Evolutionary conservation across 331 rosid genomes (phyloP).

Genomic region (Rosa hybrid): DNA sequence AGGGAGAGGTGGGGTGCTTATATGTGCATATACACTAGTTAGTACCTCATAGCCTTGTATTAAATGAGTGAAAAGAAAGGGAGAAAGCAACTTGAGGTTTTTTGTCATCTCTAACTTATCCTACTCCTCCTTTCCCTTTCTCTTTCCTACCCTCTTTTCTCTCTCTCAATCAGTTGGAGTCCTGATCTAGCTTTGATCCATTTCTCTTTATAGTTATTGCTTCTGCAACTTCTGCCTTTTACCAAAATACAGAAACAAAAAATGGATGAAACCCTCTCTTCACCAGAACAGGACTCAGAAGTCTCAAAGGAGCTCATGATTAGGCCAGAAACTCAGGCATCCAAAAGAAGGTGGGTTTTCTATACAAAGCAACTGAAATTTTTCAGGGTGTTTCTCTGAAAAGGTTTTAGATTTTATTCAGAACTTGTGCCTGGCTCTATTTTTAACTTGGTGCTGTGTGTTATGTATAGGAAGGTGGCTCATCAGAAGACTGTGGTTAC

Average conservation of each 20-base stretch:
- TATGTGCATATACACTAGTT: slow-evolving; percentile 22
- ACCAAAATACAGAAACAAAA: not conserved
- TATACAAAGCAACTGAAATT: not conserved
- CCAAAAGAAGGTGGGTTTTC: slow-evolving; percentile 52
- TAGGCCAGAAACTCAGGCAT: slow-evolving; percentile 50
- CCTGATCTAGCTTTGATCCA: slow-evolving; percentile 33
- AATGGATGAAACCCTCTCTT: slow-evolving; percentile 43
- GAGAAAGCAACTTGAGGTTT: slow-evolving; percentile 45
- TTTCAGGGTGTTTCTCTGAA: not conserved
- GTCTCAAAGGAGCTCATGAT: slow-evolving; percentile 25
- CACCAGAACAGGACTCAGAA: slow-evolving; percentile 48
- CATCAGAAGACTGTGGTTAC: slow-evolving; percentile 71
- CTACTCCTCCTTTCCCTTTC: slow-evolving; percentile 24
- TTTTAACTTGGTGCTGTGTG: slow-evolving; percentile 24
- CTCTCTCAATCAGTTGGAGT: slow-evolving; percentile 33
- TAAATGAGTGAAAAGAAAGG: slow-evolving; percentile 55
- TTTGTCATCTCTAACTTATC: slow-evolving; percentile 43
- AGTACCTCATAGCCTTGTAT: slow-evolving; percentile 40
- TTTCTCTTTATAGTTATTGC: slow-evolving; percentile 21
- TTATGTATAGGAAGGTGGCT: slow-evolving; percentile 50
- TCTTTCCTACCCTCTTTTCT: slow-evolving; percentile 39
- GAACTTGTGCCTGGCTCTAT: not conserved
- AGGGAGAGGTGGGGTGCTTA: slow-evolving; percentile 28
- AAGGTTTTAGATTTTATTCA: slow-evolving; percentile 2
- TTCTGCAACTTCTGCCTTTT: slow-evolving; percentile 25